phyloP scores from a whole-genome alignment of 768 basidiomycete genomes.

The Pisolithus sp. region DNA sequence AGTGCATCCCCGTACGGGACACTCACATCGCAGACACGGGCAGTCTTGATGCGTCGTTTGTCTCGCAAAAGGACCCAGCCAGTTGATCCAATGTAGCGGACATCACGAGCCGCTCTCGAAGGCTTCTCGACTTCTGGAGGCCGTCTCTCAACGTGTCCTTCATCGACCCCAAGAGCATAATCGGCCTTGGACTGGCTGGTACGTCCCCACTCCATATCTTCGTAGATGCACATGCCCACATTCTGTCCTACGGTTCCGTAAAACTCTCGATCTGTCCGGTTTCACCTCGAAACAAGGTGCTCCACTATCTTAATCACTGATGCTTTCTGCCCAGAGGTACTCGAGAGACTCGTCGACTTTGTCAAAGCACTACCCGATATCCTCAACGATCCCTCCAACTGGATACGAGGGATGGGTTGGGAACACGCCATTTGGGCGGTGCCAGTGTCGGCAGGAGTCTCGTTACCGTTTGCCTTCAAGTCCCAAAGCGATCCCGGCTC shows the following conservation, averaged over 20 bases:
- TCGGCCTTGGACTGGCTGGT: conserved; percentile 76
- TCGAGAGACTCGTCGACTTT: conserved; percentile 53
- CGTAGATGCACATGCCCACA: conserved; percentile 75
- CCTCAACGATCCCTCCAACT: conserved; percentile 44
- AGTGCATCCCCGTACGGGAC: conserved; percentile 55
- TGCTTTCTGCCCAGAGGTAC: conserved; percentile 41
- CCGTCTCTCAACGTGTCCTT: conserved; percentile 16
- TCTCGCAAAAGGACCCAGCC: no score
- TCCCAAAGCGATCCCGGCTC: no score
- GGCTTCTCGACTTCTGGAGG: conserved; percentile 11
- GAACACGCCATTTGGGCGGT: conserved; percentile 79
- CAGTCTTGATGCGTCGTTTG: conserved; percentile 32
- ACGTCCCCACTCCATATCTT: conserved; percentile 1
- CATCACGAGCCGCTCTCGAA: conserved; percentile 16
- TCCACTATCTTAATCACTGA: background rate
- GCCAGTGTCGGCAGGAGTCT: conserved; percentile 32
- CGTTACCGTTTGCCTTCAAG: no score
- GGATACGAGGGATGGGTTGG: conserved; percentile 91
- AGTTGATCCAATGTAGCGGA: conserved; percentile 7
- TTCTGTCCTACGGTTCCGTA: conserved; percentile 62
- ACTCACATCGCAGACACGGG: conserved; percentile 45
- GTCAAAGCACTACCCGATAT: conserved; percentile 54
- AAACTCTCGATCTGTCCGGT: conserved; percentile 57
- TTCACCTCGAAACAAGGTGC: conserved; percentile 51
- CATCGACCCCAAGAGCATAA: conserved; percentile 34